phyloP scores from a whole-genome alignment of 2,329 filamentous ascomycete species.

The Aspergillus sp. region DNA sequence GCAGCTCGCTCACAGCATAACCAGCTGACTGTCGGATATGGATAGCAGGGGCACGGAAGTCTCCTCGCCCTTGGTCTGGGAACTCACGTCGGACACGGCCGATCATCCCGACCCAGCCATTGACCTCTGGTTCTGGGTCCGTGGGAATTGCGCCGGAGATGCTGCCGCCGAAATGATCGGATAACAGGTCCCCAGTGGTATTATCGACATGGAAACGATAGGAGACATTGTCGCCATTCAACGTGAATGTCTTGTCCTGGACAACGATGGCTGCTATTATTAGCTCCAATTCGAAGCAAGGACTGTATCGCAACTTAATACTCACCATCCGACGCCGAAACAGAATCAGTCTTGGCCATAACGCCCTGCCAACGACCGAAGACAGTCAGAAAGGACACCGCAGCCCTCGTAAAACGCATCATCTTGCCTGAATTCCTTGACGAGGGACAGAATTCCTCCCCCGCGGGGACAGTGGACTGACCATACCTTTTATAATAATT shows the following conservation, averaged over 20 bases:
- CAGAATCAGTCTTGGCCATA: not conserved
- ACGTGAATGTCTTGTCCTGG: slow-evolving; percentile 56
- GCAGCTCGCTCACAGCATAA: slow-evolving; percentile 59
- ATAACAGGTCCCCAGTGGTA: slow-evolving; percentile 55
- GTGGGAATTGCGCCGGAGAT: slow-evolving; percentile 53
- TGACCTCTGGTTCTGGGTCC: slow-evolving; percentile 31
- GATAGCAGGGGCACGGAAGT: slow-evolving; percentile 62
- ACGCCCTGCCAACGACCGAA: not conserved
- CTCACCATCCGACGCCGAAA: not conserved
- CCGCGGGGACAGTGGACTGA: not conserved
- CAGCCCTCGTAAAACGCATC: not conserved
- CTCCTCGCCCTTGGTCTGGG: slow-evolving; percentile 63
- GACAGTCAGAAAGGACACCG: not conserved
- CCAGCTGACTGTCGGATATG: slow-evolving; percentile 60
- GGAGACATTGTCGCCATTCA: slow-evolving; percentile 57
- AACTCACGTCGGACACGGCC: slow-evolving; percentile 61
- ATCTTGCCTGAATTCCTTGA: not conserved
- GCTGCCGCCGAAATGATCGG: slow-evolving; percentile 62
- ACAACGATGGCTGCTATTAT: slow-evolving; percentile 47
- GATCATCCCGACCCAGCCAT: slow-evolving; percentile 56
- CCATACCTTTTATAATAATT: not conserved
- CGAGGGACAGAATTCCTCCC: not conserved
- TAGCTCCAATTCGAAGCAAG: not conserved
- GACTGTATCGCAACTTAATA: not conserved
- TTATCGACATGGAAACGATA: slow-evolving; percentile 65